Evolutionary conservation across 345 rosid genomes (phyloP).

Genomic region (Salix udensis): DNA sequence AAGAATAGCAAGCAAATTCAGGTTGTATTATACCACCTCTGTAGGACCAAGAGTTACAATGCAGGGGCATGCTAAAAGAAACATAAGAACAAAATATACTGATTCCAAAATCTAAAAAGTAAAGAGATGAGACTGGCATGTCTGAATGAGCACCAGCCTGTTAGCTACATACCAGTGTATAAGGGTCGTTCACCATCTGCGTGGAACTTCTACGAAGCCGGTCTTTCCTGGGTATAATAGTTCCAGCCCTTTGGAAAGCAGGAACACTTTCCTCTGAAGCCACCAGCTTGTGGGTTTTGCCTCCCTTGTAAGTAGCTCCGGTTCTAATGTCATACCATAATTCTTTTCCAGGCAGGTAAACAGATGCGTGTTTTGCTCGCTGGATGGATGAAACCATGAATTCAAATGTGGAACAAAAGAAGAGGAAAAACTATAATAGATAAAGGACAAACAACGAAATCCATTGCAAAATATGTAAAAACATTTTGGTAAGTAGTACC

Average conservation of each 20-base stretch:
- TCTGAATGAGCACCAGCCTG: neutral
- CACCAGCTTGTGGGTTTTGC: slow-evolving; percentile 62
- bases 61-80: neutral
- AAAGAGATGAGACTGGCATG: slow-evolving; percentile 1
- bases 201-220: slow-evolving; percentile 88
- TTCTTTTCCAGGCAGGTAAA: slow-evolving; percentile 88
- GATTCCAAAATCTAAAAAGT: neutral
- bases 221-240: slow-evolving; percentile 87
- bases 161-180: slow-evolving; percentile 64
- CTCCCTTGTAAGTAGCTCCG: slow-evolving; percentile 62
- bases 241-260: slow-evolving; percentile 95
- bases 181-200: slow-evolving; percentile 93
- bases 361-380: slow-evolving; percentile 66
- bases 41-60: neutral
- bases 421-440: slow-evolving; percentile 4
- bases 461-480: neutral
- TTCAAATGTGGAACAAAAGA: neutral
- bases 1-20: too few relatives aligned
- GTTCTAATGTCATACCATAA: slow-evolving; percentile 83
- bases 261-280: slow-evolving; percentile 84
- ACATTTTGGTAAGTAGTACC: slow-evolving; percentile 37
- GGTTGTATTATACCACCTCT: neutral
- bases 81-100: neutral
- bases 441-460: neutral
- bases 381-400: slow-evolving; percentile 23